Conservation (phyloP, 177 flowering plant genomes). For the Vitis hybrid region DNA sequence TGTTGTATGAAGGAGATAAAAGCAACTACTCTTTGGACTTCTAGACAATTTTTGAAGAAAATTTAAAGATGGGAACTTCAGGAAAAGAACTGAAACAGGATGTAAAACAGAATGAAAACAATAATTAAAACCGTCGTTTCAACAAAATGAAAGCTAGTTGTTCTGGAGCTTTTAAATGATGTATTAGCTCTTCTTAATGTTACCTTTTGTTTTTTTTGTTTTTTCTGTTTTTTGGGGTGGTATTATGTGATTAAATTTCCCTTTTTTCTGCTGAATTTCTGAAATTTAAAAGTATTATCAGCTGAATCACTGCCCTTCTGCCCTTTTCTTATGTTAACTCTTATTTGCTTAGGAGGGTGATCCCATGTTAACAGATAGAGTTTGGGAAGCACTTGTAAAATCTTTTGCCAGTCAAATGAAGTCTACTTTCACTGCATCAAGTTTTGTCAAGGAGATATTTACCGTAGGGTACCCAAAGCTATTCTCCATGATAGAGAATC, state of each 20-base stretch:
- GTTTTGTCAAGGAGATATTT: slow-evolving; percentile 91
- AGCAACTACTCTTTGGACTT: too few relatives aligned
- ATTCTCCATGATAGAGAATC: slow-evolving; percentile 70
- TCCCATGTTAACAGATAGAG: slow-evolving; percentile 78
- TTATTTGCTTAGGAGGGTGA: slow-evolving; percentile 73
- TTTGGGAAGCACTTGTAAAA: slow-evolving; percentile 94
- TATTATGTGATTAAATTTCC: neutral
- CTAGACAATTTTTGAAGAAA: too few relatives aligned
- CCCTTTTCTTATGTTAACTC: slow-evolving; percentile 17
- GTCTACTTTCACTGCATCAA: slow-evolving; percentile 88
- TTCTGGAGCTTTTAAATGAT: too few relatives aligned
- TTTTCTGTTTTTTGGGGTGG: too few relatives aligned
- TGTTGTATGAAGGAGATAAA: too few relatives aligned
- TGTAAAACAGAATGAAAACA: too few relatives aligned
- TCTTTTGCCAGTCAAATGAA: slow-evolving; percentile 91
- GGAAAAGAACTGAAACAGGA: too few relatives aligned
- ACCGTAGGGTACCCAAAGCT: slow-evolving; percentile 87
- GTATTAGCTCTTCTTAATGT: too few relatives aligned
- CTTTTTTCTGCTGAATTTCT: neutral
- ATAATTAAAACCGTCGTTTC: too few relatives aligned
- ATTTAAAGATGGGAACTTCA: too few relatives aligned
- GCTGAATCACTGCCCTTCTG: neutral
- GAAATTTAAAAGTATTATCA: neutral
- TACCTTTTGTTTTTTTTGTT: too few relatives aligned
- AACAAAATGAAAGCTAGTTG: too few relatives aligned